Conservation (phyloP, 352 stramenopile species). For the Phytophthora constricta region DNA sequence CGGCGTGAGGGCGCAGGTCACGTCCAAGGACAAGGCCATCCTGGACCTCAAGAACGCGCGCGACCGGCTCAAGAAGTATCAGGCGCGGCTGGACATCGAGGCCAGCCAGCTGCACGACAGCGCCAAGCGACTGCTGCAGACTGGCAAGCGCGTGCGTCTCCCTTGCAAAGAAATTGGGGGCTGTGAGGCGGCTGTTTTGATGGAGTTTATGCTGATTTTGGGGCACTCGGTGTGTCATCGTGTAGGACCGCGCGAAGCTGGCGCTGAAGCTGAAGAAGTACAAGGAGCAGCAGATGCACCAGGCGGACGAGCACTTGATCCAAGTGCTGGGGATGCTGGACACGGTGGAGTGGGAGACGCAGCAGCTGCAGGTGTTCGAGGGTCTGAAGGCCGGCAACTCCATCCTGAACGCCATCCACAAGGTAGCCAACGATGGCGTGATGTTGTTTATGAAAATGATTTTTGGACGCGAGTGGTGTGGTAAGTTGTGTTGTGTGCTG, state of each 20-base stretch:
- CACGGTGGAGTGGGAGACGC: slow-evolving; percentile 89
- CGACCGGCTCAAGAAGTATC: slow-evolving; percentile 87
- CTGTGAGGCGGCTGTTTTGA: background rate
- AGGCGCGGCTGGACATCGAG: slow-evolving; percentile 82
- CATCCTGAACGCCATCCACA: slow-evolving; percentile 88
- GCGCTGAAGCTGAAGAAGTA: slow-evolving; percentile 91
- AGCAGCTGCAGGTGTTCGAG: slow-evolving; percentile 90
- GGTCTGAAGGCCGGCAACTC: slow-evolving; percentile 89
- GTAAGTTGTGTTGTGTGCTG: background rate
- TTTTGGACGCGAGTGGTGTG: no score
- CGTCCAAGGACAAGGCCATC: slow-evolving; percentile 89
- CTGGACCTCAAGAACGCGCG: slow-evolving; percentile 92
- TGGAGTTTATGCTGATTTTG: slow-evolving; percentile 4
- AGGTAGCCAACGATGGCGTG: slow-evolving; percentile 41
- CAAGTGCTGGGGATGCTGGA: slow-evolving; percentile 89
- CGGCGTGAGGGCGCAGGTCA: slow-evolving; percentile 66
- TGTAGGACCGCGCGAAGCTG: slow-evolving; percentile 84
- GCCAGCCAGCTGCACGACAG: slow-evolving; percentile 80
- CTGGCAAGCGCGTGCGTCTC: slow-evolving; percentile 60
- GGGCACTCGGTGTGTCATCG: no score
- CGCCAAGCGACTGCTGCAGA: slow-evolving; percentile 75
- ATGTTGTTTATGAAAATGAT: background rate
- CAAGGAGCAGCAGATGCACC: slow-evolving; percentile 89
- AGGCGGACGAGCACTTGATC: slow-evolving; percentile 87
- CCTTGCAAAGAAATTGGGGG: background rate